Base-by-base conservation (phyloP, 768 basidiomycete genomes). In the Kwoniella pini region DNA sequence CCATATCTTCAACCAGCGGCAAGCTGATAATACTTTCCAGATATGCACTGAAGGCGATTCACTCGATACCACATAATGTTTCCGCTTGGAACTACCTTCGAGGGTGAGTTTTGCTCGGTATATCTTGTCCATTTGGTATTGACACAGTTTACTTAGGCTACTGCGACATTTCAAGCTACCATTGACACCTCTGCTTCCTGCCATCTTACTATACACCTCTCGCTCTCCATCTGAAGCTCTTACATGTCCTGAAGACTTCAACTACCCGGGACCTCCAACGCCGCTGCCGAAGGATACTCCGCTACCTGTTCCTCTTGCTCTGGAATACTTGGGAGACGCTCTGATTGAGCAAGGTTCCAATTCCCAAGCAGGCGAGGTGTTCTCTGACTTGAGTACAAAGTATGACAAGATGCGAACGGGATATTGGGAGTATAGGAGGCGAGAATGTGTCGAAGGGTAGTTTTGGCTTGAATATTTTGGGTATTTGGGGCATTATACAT, bases 51-150 rank as follows among this genome's bases (percentile, higher is more conserved):
- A 82, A 86, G 67, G 87, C 87, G 72, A 89, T 98, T 52, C 84
- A 88, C 19, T 80, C 88, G 11, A 90, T 90, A 3, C 92, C 96
- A 6, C 94, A 93, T 77, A 99, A 99, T 68, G 84, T 87, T 0
- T 95, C 93, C 0, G 89, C 91, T 0, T 99, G 96, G 96, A 96
- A 96, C 77, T 99, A 96, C 78, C 84, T 98, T 10, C 85, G 95
- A 62, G 96, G 79, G 79, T 80, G 24, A 38, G 10, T 13, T 12
- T 52, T 52, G 11, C 22, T 22, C n/a, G n/a, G 36, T 33, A 30
- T 30, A 26, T 55, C n/a, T n/a, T 43, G 53, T 26, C 33, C 33
- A 36, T 7, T 36, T 36, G 7, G 33, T 15, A 15, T 64, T 64
- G 24, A 64, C 58, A 43, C n/a, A n/a, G n/a, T 44, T 62, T 22